Percentiles rank a stretch among this genome's conserved stretches.
These are phyloP conservation scores for Cryptococcus sp. DNA, from an alignment of 1,284 basidiomycete species.

Conservation along the genomic window DNA sequence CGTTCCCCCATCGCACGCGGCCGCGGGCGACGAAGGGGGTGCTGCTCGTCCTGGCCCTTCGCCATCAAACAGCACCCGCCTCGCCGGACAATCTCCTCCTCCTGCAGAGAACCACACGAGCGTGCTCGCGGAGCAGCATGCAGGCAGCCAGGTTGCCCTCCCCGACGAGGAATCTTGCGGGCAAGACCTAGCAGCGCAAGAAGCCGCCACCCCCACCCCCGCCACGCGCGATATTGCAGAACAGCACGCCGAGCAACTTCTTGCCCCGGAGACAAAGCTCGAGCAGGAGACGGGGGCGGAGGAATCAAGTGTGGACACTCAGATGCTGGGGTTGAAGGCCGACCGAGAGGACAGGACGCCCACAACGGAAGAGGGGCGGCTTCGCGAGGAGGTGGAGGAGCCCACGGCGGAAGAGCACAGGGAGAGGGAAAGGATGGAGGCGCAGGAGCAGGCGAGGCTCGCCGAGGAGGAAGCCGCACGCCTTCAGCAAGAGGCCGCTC, in stretches of 20 bases:
- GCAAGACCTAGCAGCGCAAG: not conserved
- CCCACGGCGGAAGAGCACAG: conserved; percentile 1
- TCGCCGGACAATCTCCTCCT: not conserved
- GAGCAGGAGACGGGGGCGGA: conserved; percentile 9
- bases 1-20: not conserved
- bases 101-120: not conserved
- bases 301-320: conserved; percentile 6
- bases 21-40: not conserved
- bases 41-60: not conserved
- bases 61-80: not conserved
- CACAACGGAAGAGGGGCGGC: conserved; percentile 7
- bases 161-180: conserved; percentile 3
- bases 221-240: not conserved
- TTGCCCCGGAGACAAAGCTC: conserved; percentile 1
- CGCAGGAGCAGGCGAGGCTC: conserved; percentile 1
- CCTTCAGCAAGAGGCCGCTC: no score
- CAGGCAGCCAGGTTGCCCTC: not conserved
- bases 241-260: conserved; percentile 12
- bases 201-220: no score
- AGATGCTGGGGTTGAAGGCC: conserved; percentile 5
- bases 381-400: conserved; percentile 7
- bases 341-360: not conserved
- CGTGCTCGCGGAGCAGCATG: not conserved
- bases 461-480: no score
- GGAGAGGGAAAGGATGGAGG: conserved; percentile 7